These are phyloP conservation scores for Leccinellum luteum DNA, from an alignment of 768 basidiomycete genomes.

Conservation along the genomic window DNA sequence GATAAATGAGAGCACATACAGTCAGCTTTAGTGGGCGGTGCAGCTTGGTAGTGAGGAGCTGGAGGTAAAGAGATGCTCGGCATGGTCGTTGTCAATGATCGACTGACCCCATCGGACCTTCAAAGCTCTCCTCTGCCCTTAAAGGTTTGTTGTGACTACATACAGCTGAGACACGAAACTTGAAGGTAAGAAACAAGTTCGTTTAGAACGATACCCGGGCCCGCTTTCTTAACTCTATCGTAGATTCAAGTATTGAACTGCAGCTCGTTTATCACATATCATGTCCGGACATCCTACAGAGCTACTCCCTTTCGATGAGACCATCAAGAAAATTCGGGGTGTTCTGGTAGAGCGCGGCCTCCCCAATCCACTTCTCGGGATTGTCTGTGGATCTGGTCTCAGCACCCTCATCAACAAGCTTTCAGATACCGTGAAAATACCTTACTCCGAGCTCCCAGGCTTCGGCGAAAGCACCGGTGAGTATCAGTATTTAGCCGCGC, in stretches of 20 bases:
- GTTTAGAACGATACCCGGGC: too few relatives aligned
- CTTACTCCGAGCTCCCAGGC: slow-evolving; percentile 67
- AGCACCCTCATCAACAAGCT: slow-evolving; percentile 67
- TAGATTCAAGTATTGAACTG: too few relatives aligned
- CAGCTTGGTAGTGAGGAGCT: background rate
- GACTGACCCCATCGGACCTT: too few relatives aligned
- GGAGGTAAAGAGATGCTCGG: background rate
- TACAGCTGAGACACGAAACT: background rate
- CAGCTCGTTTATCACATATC: slow-evolving; percentile 9
- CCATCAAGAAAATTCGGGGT: slow-evolving; percentile 28
- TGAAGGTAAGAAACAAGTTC: background rate
- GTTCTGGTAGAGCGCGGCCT: slow-evolving; percentile 33
- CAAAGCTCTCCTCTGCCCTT: too few relatives aligned
- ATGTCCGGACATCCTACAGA: slow-evolving; percentile 13
- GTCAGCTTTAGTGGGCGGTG: background rate
- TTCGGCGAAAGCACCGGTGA: slow-evolving; percentile 77
- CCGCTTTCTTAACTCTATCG: too few relatives aligned
- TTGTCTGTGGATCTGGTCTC: slow-evolving; percentile 86
- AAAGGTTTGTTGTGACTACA: too few relatives aligned
- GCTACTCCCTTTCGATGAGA: slow-evolving; percentile 26
- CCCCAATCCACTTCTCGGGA: slow-evolving; percentile 64
- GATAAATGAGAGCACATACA: background rate
- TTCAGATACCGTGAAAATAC: slow-evolving; percentile 54
- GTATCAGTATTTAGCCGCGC: slow-evolving; percentile 3
- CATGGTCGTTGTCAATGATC: background rate